These are phyloP conservation scores for Macrolepiota fuliginosa DNA, from an alignment of 768 basidiomycete genomes.

Conservation along the genomic window DNA sequence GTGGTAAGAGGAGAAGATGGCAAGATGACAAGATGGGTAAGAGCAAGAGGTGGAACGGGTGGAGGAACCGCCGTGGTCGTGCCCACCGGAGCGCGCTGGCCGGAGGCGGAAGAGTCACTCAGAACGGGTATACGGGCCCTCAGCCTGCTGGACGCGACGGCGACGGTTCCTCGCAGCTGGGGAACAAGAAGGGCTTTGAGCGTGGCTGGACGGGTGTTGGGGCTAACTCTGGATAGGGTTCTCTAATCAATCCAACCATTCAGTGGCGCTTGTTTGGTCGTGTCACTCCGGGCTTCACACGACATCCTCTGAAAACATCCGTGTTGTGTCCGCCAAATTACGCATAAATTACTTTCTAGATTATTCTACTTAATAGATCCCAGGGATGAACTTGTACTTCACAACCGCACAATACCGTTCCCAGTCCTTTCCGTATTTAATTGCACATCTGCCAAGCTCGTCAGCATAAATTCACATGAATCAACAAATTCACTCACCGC, in stretches of 20 bases:
- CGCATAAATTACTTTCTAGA: constrained; percentile 1
- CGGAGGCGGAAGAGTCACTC: background rate
- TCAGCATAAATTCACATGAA: background rate
- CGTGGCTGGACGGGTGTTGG: background rate
- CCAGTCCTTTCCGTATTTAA: constrained; percentile 96
- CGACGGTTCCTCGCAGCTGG: constrained; percentile 14
- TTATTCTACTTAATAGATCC: constrained; percentile 58
- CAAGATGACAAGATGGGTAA: background rate
- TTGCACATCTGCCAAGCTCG: constrained; percentile 54
- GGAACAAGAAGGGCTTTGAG: background rate
- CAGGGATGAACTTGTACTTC: constrained; percentile 88
- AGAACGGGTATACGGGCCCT: constrained; percentile 10
- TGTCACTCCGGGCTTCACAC: constrained; percentile 9
- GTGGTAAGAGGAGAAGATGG: background rate
- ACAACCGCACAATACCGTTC: constrained; percentile 85
- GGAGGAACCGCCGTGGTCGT: constrained; percentile 14
- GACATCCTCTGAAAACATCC: background rate
- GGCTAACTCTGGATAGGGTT: background rate
- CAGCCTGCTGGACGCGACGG: constrained; percentile 12
- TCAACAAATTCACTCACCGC: constrained; percentile 42
- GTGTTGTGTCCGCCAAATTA: background rate
- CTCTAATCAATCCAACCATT: constrained; percentile 2
- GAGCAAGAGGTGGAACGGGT: background rate
- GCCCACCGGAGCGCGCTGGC: constrained; percentile 8
- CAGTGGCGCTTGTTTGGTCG: constrained; percentile 9